Evolutionary conservation across 495 filamentous ascomycete species (phyloP), one percentile per base, ranked within the genome.

Genomic region (Daldinia caldariorum): DNA sequence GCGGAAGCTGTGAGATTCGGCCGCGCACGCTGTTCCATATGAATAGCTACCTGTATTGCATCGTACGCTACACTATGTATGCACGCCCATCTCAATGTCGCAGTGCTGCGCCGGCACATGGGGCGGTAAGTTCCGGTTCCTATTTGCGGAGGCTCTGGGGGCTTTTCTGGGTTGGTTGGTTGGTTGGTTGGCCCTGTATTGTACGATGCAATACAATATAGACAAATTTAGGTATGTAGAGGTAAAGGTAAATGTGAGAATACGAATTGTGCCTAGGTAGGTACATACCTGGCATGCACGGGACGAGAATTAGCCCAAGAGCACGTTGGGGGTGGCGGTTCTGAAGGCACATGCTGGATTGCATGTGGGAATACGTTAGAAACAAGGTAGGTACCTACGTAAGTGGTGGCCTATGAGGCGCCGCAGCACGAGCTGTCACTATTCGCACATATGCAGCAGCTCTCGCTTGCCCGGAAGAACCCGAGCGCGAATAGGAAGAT

Each of bases 81-180:
- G 18, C 54, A 29, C 12, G 35, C 54, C 34, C 32, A 57, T 57
- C 54, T 57, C 34, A 57, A 57, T 57, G 12, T 65, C 41, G 49
- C 14, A 32, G 3, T 1, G 49, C 49, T 14, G 49, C 49, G 26
- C 29, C 49, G 26, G 49, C 26, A 53, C 26, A 31, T 53, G 49
- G 20, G 20, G 49, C 22, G 22, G 49, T 6, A 29, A 53, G 29
- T 29, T 53, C 29, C 49, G 13, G 49, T 31, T 53, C 14, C 49
- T 53, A 53, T 53, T 53, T 22, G 49, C 49, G 49, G 49, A 53
- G 9, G 22, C 16, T 12, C 49, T 26, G 26, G 26, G 12, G 12
- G 49, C 6, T 13, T 53, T 13, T 47, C 26, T 26, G 26, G 26
- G 26, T 26, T 3, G 26, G 26, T 26, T 26, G 26, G 26, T 26